Percentiles rank a stretch among this genome's conserved stretches.
Evolutionary conservation across 2,329 filamentous ascomycete genomes (phyloP).

Genomic region (Chaetomiaceae sp.): DNA sequence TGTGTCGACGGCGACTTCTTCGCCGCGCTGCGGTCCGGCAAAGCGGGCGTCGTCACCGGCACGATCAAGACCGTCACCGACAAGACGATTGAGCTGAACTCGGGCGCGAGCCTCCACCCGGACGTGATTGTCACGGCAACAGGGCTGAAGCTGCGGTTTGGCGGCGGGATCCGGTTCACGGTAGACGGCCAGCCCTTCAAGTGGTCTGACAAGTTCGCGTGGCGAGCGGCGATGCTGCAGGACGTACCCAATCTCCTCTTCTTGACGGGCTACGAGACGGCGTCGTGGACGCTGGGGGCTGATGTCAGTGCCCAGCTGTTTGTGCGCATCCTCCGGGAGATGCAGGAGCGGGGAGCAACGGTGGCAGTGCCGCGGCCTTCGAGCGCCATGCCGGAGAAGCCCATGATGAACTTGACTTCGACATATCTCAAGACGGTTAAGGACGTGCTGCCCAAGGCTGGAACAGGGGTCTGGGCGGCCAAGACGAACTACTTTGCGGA

Average conservation of each 20-base stretch:
- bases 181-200: slow-evolving; percentile 47
- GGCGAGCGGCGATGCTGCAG: slow-evolving; percentile 58
- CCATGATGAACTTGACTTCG: slow-evolving; percentile 7
- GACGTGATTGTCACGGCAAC: slow-evolving; percentile 64
- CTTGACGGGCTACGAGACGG: slow-evolving; percentile 49
- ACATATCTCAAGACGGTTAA: slow-evolving; percentile 4
- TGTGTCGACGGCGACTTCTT: slow-evolving; percentile 45
- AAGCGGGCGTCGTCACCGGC: slow-evolving; percentile 40
- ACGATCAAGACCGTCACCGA: slow-evolving; percentile 42
- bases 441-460: slow-evolving; percentile 6
- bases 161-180: slow-evolving; percentile 45
- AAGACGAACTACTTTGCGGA: slow-evolving; percentile 12
- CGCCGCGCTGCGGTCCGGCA: slow-evolving; percentile 35
- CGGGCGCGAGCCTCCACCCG: slow-evolving; percentile 43
- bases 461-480: slow-evolving; percentile 7
- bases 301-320: slow-evolving; percentile 7
- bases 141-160: slow-evolving; percentile 52
- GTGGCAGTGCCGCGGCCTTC: slow-evolving; percentile 6
- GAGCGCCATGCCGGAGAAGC: slow-evolving; percentile 3
- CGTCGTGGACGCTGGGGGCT: slow-evolving; percentile 8
- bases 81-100: slow-evolving; percentile 39
- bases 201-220: slow-evolving; percentile 44
- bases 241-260: slow-evolving; percentile 57
- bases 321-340: background rate
- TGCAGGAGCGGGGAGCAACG: background rate